Evolutionary conservation across 1,284 basidiomycete genomes (phyloP).

Genomic region (Malassezia arunalokei): DNA sequence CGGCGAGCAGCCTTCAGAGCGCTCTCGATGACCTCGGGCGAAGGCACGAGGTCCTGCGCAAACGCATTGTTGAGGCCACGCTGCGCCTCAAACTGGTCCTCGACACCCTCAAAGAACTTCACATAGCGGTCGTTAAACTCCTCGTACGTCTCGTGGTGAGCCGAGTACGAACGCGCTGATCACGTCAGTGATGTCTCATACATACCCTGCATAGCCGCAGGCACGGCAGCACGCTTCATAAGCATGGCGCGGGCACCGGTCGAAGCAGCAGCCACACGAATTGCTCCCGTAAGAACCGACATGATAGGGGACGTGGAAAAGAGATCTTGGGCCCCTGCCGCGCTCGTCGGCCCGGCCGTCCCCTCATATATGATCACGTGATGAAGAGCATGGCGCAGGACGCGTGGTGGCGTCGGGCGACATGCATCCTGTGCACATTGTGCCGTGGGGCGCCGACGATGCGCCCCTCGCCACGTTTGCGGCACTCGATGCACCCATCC

Average conservation of each 20-base stretch:
- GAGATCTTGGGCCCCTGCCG: not conserved
- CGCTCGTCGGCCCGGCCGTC: conserved; percentile 3
- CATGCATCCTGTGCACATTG: not conserved
- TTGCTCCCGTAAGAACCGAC: conserved; percentile 15
- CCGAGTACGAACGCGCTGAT: conserved; percentile 14
- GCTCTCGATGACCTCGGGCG: conserved; percentile 74
- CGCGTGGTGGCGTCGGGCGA: not conserved
- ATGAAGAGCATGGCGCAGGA: not conserved
- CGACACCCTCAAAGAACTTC: conserved; percentile 77
- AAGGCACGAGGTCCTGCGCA: conserved; percentile 91
- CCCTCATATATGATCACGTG: conserved; percentile 4
- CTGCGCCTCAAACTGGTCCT: conserved; percentile 75
- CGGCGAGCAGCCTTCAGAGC: conserved; percentile 77
- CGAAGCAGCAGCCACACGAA: conserved; percentile 17
- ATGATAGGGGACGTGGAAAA: conserved; percentile 4
- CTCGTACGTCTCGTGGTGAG: conserved; percentile 65
- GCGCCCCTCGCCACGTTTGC: not conserved
- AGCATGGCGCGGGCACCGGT: conserved; percentile 13
- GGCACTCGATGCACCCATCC: not conserved
- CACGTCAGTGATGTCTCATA: not conserved
- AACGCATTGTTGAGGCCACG: conserved; percentile 99
- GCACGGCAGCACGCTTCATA: conserved; percentile 9
- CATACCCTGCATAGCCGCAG: conserved; percentile 15
- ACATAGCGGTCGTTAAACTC: conserved; percentile 86
- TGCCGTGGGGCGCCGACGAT: not conserved